Conservation (phyloP, 2,329 filamentous ascomycete genomes). For the Aspergillus intermedius region DNA sequence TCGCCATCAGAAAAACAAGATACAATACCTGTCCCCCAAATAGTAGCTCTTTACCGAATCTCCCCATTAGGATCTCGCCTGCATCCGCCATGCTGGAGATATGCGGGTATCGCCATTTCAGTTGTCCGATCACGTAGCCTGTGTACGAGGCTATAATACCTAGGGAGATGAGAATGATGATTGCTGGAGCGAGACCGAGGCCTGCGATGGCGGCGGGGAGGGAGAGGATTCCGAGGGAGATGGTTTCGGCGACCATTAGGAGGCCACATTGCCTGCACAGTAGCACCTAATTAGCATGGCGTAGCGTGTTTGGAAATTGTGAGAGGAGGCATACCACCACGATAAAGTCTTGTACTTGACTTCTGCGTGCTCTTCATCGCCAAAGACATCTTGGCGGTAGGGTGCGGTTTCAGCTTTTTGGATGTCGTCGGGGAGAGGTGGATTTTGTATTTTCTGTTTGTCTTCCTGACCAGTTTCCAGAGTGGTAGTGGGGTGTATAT, state of each 20-base stretch:
- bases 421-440: background rate
- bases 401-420: background rate
- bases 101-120: slow-evolving; percentile 27
- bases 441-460: background rate
- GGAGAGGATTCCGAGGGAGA: background rate
- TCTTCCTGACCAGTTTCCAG: background rate
- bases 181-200: background rate
- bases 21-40: slow-evolving; percentile 39
- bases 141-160: background rate
- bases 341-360: background rate
- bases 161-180: background rate
- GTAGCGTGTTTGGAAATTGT: background rate
- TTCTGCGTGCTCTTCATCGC: background rate
- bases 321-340: background rate
- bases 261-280: slow-evolving; percentile 30
- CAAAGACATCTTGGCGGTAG: background rate
- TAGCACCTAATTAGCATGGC: too few relatives aligned
- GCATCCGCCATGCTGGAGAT: slow-evolving; percentile 41
- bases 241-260: slow-evolving; percentile 37
- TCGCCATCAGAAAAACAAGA: slow-evolving; percentile 38
- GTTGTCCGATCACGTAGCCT: background rate
- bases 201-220: background rate
- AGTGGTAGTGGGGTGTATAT: too few relatives aligned
- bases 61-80: slow-evolving; percentile 16
- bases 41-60: slow-evolving; percentile 31